These are phyloP conservation scores for Metarhizium guizhouense DNA, from an alignment of 2,329 filamentous ascomycete genomes.

Conservation along the genomic window DNA sequence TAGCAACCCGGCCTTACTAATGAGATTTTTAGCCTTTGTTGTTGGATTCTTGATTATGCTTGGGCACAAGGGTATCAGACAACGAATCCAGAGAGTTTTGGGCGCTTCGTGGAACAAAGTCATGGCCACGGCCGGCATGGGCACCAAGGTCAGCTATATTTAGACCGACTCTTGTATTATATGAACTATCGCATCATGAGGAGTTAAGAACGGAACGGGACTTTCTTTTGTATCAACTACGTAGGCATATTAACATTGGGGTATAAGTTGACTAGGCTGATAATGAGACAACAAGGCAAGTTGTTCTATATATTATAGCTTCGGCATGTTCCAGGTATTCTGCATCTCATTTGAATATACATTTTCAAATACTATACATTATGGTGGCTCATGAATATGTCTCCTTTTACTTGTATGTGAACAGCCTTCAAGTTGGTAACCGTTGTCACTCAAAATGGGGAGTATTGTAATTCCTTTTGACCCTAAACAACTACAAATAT, in stretches of 20 bases:
- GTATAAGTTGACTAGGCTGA: neutral
- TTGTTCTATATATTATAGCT: neutral
- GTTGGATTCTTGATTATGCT: conserved; percentile 70
- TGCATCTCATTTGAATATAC: neutral
- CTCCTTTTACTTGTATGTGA: neutral
- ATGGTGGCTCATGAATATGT: neutral
- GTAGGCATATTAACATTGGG: neutral
- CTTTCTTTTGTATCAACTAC: conserved; percentile 1
- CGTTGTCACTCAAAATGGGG: neutral
- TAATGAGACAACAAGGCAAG: neutral
- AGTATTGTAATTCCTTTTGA: neutral
- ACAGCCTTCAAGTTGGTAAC: neutral
- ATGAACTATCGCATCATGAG: conserved; percentile 16
- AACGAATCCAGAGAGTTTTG: conserved; percentile 62
- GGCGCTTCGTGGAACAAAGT: conserved; percentile 72
- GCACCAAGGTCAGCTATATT: conserved; percentile 94
- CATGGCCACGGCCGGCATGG: conserved; percentile 83
- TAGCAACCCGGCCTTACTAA: conserved; percentile 47
- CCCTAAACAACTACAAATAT: neutral
- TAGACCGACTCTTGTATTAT: conserved; percentile 27
- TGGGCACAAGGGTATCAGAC: conserved; percentile 63
- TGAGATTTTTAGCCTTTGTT: conserved; percentile 67
- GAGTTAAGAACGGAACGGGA: conserved; percentile 12
- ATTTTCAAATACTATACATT: neutral
- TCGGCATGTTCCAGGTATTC: neutral